These are phyloP conservation scores for Chrysoporthe austroafricana DNA, from an alignment of 2,329 filamentous ascomycete genomes.

Conservation along the genomic window DNA sequence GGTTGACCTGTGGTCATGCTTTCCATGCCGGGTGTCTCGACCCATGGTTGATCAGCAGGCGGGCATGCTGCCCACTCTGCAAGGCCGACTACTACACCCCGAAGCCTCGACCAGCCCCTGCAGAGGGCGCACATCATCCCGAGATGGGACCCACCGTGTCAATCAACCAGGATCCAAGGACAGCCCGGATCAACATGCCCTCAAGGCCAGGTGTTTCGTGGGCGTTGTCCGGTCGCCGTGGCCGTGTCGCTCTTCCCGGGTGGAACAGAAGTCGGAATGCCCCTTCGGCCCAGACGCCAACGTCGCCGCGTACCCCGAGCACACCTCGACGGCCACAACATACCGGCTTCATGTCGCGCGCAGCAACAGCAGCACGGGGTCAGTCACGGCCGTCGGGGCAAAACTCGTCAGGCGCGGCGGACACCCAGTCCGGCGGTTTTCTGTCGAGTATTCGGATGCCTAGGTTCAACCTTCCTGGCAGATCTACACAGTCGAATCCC, in stretches of 20 bases:
- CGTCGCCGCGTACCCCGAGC: background rate
- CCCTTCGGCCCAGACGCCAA: slow-evolving; percentile 4
- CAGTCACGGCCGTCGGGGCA: background rate
- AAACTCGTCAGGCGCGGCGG: slow-evolving; percentile 7
- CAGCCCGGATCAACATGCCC: slow-evolving; percentile 53
- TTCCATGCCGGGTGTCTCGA: slow-evolving; percentile 97
- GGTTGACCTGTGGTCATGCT: slow-evolving; percentile 93
- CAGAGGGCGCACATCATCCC: slow-evolving; percentile 44
- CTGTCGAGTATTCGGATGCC: slow-evolving; percentile 27
- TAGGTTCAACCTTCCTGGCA: slow-evolving; percentile 16
- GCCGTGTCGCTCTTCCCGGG: slow-evolving; percentile 26
- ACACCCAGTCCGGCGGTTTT: slow-evolving; percentile 18
- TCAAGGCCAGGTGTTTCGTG: slow-evolving; percentile 45
- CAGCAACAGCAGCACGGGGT: slow-evolving; percentile 18
- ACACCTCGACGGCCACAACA: slow-evolving; percentile 18
- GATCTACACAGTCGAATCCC: slow-evolving; percentile 31
- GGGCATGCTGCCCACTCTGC: slow-evolving; percentile 95
- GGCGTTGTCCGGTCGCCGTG: slow-evolving; percentile 40
- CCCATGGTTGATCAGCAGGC: slow-evolving; percentile 91
- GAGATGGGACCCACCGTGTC: slow-evolving; percentile 37
- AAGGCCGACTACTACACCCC: slow-evolving; percentile 98
- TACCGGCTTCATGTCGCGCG: slow-evolving; percentile 33
- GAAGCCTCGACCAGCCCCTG: slow-evolving; percentile 71
- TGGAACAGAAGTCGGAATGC: slow-evolving; percentile 18
- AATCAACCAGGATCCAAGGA: slow-evolving; percentile 36